Base-by-base conservation (phyloP, 2,329 filamentous ascomycete genomes). In the Zymoseptoria ardabiliae region DNA sequence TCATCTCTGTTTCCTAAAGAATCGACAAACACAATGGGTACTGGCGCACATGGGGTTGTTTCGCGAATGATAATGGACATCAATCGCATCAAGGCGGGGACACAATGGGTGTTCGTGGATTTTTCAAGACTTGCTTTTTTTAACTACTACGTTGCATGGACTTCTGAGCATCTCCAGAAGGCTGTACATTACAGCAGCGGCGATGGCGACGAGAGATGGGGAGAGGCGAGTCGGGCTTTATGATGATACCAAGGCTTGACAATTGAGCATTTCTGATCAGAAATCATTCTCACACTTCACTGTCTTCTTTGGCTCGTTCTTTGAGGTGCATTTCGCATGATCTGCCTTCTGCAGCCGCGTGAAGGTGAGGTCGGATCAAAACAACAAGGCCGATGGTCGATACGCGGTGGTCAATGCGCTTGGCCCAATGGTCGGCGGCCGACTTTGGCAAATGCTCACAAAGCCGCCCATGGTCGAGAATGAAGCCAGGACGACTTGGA, bases 41-140 rank as follows among this genome's bases (percentile, higher is more conserved):
- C 64, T 60, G 70, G 69, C 68, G 69, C 66, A 68, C 57, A 61
- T 57, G 64, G 69, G 66, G 68, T 69, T 69, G 63, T 66, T 66
- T 63, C 57, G 55, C 59, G 67, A 28, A 72, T 71, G 70, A 71
- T 69, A 69, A 69, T 68, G 70, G 68, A 62, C 65, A 45, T 45
- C 35, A 28, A 45, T 45, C 35, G 70, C 68, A 71, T 71, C 68
- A 57, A 59, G 65, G 68, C 61, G 65, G 68, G 65, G 62, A 69
- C 67, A 69, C 66, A 64, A 62, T 65, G 65, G 66, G 66, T 66
- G 51, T 61, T 63, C 35, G 35, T 45, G 35, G 35, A 17, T 62
- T 58, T 62, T 57, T 62, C 57, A 58, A 54, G 57, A 60, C 55
- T 62, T 64, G 55, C 62, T 63, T 59, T 58, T 54, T 63, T 63